Base-by-base conservation (phyloP, 371 early-diverging fungal genomes). In the Mucor lusitanicus region DNA sequence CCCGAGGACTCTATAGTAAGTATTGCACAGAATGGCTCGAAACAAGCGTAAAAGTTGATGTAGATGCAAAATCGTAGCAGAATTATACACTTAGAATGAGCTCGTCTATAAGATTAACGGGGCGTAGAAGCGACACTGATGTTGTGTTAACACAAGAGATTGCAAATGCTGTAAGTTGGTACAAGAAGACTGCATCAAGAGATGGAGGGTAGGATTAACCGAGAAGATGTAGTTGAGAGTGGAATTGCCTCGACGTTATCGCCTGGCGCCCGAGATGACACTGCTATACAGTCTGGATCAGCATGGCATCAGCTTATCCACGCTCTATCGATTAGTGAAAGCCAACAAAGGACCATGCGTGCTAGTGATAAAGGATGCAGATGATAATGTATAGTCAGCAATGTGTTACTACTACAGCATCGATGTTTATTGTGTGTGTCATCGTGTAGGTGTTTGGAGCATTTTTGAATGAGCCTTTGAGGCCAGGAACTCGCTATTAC, bases 251-350 rank as follows among this genome's bases (percentile, higher is more conserved):
- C 80, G 88, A 11, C 75, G 91, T 9, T 75, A 85, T 39, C 77
- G 88, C 42, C 88, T 91, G 57, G 76, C 91, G 0, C 61, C 80
- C 3, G 82, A 80, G 57, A 94, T 94, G 94, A 85, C 82, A 6
- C 83, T 98, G 23, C 70, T 94, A 17, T 98, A 97, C 76, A 92
- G 92, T 62, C 82, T 95, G 32, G 95, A 95, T 63, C 94, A 96
- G 70, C 96, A 98, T 75, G 98, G 98, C 0, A 91, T 94, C 56
- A 92, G 92, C 72, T 77, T 97, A 63, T 71, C 88, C 27, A 94
- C 97, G 4, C 82, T 98, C 60, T 93, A 90, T 73, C 63, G 81
- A 28, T 74, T 80, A 9, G 83, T 87, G 30, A 85, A 84, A 53
- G 71, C 57, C n/a, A 61, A 64, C 23, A 88, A 88, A 69, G 92